Evolutionary conservation across 164 flowering plant species (phyloP).

Genomic region (Chimonanthus praecox): DNA sequence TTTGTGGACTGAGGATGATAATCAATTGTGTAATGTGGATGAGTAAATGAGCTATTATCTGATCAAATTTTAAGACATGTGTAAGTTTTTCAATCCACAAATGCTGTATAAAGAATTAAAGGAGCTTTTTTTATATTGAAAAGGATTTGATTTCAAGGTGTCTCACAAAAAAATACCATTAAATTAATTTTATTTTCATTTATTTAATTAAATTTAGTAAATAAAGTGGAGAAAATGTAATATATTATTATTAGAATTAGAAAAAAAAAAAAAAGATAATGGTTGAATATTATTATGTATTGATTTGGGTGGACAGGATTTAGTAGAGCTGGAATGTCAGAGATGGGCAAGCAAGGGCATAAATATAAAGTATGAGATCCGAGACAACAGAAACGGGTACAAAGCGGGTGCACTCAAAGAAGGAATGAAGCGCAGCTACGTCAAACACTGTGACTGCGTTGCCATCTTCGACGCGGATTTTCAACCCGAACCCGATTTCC

Average conservation of each 20-base stretch:
- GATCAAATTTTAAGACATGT: too few relatives aligned
- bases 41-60: too few relatives aligned
- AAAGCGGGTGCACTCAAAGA: constrained; percentile 17
- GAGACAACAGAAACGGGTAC: constrained; percentile 38
- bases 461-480: constrained; percentile 77
- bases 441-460: constrained; percentile 51
- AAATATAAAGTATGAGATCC: constrained; percentile 46
- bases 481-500: constrained; percentile 62
- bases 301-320: constrained; percentile 3
- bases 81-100: too few relatives aligned
- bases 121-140: too few relatives aligned
- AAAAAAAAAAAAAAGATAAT: not conserved
- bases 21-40: too few relatives aligned
- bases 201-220: not conserved
- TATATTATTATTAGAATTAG: too few relatives aligned
- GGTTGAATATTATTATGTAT: not conserved
- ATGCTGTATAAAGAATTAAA: too few relatives aligned
- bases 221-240: too few relatives aligned
- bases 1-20: too few relatives aligned
- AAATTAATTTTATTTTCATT: not conserved
- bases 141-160: too few relatives aligned
- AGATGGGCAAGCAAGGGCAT: constrained; percentile 26
- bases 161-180: too few relatives aligned
- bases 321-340: constrained; percentile 17
- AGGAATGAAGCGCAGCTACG: constrained; percentile 51